Evolutionary conservation across 2,329 filamentous ascomycete genomes (phyloP), one percentile per base, ranked within the genome.

Genomic region (Myrmaecium sp.): DNA sequence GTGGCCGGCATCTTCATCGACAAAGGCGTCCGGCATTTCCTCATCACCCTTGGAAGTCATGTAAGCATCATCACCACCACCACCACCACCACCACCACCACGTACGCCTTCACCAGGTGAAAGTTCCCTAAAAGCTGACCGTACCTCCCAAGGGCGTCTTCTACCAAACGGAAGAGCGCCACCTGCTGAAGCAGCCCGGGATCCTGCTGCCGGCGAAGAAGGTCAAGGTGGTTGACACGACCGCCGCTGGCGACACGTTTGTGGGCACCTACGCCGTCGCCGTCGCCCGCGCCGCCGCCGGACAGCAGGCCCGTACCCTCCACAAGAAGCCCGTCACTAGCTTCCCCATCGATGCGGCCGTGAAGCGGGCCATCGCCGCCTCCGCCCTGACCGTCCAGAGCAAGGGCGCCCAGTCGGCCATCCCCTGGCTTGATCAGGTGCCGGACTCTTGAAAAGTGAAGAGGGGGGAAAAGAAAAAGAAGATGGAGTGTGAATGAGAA

Each of bases 161-260:
- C 32, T 54, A 52, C 27, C 49, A 54, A 29, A 66, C 60, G 12
- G 52, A 48, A 17, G 54, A 46, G 10, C 52, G 54, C 15, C 57
- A 57, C 27, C 62, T 57, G 1, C 46, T 48, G 3, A 46, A 47
- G 5, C 42, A 47, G 20, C 41, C 50, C 42, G 71, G 36, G 0
- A 39, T 38, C 7, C 45, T 60, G 14, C 51, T 83, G 2, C 55
- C 60, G 4, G 81, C 79, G 0, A 62, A 68, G 34, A 75, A 77
- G 50, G 75, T 81, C 11, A 55, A 65, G 30, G 86, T 95, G 2
- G 70, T 94, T 4, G 86, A 95, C 49, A 95, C 86, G 1, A 95
- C 86, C 5, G 86, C 78, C 2, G 89, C 89, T 4, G 86, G 86
- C 0, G 86, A 95, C 49, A 94, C 86, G 0, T 94, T 94, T 54